Percentiles rank a stretch among this genome's conserved stretches.
Conservation (phyloP, 1,139 yeast species). For the Candida glucosophila region DNA sequence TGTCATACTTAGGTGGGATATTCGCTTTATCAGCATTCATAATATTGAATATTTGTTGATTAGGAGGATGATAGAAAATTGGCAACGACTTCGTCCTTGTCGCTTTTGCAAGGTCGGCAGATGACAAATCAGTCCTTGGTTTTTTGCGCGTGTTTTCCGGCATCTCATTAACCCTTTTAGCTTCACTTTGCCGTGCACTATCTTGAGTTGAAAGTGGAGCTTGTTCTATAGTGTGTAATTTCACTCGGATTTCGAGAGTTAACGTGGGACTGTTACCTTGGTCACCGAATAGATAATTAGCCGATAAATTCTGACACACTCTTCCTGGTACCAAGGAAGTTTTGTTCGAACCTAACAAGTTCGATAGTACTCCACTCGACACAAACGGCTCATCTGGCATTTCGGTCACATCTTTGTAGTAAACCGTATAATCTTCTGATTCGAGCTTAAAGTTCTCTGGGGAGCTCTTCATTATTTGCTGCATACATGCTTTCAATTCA, state of each 20-base stretch:
- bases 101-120: conserved; percentile 46
- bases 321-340: conserved; percentile 52
- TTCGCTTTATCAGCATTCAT: conserved; percentile 37
- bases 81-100: conserved; percentile 61
- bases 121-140: conserved; percentile 6
- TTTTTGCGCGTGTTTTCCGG: conserved; percentile 1
- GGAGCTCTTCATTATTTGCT: conserved; percentile 42
- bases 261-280: conserved; percentile 34
- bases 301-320: conserved; percentile 61
- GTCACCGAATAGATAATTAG: conserved; percentile 39
- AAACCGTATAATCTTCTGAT: conserved; percentile 55
- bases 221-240: conserved; percentile 39
- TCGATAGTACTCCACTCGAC: conserved; percentile 57
- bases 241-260: conserved; percentile 58
- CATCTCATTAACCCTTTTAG: conserved; percentile 6
- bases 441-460: conserved; percentile 49
- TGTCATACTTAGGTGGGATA: conserved; percentile 30
- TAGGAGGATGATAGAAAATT: conserved; percentile 37
- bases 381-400: conserved; percentile 71
- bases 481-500: conserved; percentile 43
- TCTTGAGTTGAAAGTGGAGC: conserved; percentile 14
- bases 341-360: conserved; percentile 20
- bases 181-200: conserved; percentile 4
- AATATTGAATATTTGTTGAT: conserved; percentile 32
- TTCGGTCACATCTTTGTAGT: conserved; percentile 66